Conservation (phyloP, 805 yeast species). For the Yarrowia sp. region DNA sequence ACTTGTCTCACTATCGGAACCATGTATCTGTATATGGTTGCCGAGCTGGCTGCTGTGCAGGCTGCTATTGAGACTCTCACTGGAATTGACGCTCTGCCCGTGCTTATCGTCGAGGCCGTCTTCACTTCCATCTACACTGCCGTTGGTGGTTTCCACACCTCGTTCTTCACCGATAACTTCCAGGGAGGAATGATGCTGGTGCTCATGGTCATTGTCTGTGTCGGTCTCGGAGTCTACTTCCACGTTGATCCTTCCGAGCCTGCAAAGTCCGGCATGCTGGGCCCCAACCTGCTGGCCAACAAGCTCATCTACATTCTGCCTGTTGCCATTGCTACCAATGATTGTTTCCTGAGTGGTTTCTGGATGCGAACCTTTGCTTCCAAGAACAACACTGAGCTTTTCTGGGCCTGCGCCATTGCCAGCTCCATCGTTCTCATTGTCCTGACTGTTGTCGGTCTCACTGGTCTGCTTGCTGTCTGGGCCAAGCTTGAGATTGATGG, state of each 20-base stretch:
- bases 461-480: slow-evolving; percentile 93
- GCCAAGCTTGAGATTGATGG: slow-evolving; percentile 70
- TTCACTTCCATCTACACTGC: slow-evolving; percentile 88
- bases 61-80: slow-evolving; percentile 79
- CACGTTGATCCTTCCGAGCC: slow-evolving; percentile 69
- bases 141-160: slow-evolving; percentile 87
- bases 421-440: slow-evolving; percentile 68
- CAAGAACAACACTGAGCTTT: slow-evolving; percentile 72
- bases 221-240: slow-evolving; percentile 79
- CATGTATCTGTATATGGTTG: slow-evolving; percentile 78
- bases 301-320: slow-evolving; percentile 82
- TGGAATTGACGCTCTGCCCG: slow-evolving; percentile 78
- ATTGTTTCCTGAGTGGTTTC: slow-evolving; percentile 87
- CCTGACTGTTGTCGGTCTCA: slow-evolving; percentile 74
- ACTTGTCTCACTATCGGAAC: slow-evolving; percentile 85
- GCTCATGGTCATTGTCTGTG: slow-evolving; percentile 70
- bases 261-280: slow-evolving; percentile 60
- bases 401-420: slow-evolving; percentile 79
- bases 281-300: slow-evolving; percentile 81
- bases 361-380: slow-evolving; percentile 96
- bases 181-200: slow-evolving; percentile 79
- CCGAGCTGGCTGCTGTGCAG: slow-evolving; percentile 82
- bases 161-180: slow-evolving; percentile 84
- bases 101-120: slow-evolving; percentile 81
- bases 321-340: slow-evolving; percentile 88